Base-by-base conservation (phyloP, 768 basidiomycete genomes). In the Krasilnikovozyma curviuscula region DNA sequence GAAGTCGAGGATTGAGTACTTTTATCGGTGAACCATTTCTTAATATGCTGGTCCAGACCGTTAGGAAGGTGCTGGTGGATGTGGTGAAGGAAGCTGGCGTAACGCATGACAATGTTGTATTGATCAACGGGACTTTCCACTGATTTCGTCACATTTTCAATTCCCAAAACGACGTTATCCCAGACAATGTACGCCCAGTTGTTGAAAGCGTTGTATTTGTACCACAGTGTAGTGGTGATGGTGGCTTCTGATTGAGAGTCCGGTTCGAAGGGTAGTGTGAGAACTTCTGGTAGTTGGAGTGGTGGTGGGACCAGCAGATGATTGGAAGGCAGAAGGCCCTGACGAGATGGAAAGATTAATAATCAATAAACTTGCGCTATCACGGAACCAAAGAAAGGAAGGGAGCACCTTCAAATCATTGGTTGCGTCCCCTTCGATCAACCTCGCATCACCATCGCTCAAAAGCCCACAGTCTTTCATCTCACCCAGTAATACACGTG, bases 201-300 rank as follows among this genome's bases (percentile, higher is more conserved):
- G 31, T 40, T 30, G 25, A 49, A 49, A 3, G 48, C 32, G 30
- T 40, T 29, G 27, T 49, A 35, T 10, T 41, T 40, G 23, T 49
- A 49, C 48, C 48, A 49, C 23, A 49, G 48, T 6, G 48, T 49
- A 23, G 48, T 49, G n/a, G 48, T 41, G 13, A 49, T 40, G 21
- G 48, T 41, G 14, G 48, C 9, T 24, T 30, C 29, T 6, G 48
- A 33, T 42, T 41, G 25, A 24, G 48, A 27, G 27, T 49, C 40
- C 16, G 19, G 12, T 25, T 49, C 48, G 21, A 42, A 41, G 7
- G 23, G 27, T 23, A 49, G 48, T 41, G 33, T 34, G 12, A 42
- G 48, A 31, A 49, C 48, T 34, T 49, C 48, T 23, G 25, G 31
- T 7, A 49, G 31, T 13, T 40, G 33, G 4, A 41, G 30, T 10